A percentile compares a stretch with the other conserved stretches of the same genome.
Conservation (phyloP, 768 basidiomycete species). For the Imleria badia region DNA sequence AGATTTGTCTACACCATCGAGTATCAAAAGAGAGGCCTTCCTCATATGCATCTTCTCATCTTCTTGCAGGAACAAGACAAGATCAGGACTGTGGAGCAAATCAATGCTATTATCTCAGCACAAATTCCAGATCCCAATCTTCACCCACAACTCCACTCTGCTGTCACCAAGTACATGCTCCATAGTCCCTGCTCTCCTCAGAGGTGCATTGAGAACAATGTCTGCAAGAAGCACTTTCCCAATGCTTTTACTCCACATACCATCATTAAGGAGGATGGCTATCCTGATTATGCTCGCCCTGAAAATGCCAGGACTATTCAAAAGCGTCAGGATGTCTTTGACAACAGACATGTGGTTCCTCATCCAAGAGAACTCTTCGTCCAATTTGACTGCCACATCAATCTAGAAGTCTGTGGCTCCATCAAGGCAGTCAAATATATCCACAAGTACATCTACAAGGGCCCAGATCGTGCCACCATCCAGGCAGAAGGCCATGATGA, state of each 20-base stretch:
- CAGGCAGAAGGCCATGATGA: neutral
- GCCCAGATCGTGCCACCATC: slow-evolving; percentile 21
- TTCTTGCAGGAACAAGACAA: neutral
- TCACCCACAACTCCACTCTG: neutral
- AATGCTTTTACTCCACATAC: slow-evolving; percentile 39
- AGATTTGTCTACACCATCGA: slow-evolving; percentile 54
- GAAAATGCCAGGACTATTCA: slow-evolving; percentile 34
- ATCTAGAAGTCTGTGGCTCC: slow-evolving; percentile 42
- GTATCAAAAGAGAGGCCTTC: neutral
- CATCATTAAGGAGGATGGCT: slow-evolving; percentile 38
- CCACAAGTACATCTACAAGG: slow-evolving; percentile 41
- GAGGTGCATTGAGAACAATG: slow-evolving; percentile 31
- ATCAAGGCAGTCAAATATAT: slow-evolving; percentile 44
- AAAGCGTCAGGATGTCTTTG: slow-evolving; percentile 15
- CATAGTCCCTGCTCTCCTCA: slow-evolving; percentile 41
- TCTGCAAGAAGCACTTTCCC: slow-evolving; percentile 40
- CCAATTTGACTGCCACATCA: slow-evolving; percentile 48
- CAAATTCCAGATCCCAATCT: neutral
- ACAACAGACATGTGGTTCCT: slow-evolving; percentile 45
- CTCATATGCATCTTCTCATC: neutral
- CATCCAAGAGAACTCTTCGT: slow-evolving; percentile 37
- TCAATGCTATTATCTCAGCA: neutral
- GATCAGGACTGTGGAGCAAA: neutral
- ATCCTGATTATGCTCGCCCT: slow-evolving; percentile 37
- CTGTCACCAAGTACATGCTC: slow-evolving; percentile 40